Percentiles rank a stretch among this genome's conserved stretches.
Evolutionary conservation across 768 basidiomycete genomes (phyloP).

Genomic region (Tricholomella constricta): DNA sequence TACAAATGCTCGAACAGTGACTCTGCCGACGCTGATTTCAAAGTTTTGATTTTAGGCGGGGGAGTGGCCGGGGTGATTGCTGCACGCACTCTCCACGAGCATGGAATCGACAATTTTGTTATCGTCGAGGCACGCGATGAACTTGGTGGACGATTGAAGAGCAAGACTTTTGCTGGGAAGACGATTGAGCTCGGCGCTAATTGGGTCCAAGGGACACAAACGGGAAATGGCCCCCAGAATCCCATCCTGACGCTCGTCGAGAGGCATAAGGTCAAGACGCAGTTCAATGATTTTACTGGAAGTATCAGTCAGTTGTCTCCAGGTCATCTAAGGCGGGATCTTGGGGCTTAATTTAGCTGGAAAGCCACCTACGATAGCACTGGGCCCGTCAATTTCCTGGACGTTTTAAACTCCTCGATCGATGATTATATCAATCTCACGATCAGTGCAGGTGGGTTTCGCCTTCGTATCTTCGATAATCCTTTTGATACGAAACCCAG

Average conservation of each 20-base stretch:
- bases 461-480: background rate
- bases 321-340: background rate
- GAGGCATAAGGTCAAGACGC: constrained; percentile 53
- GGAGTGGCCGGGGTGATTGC: constrained; percentile 68
- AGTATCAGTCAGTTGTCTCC: constrained; percentile 42
- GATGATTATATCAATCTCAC: constrained; percentile 44
- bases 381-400: constrained; percentile 49
- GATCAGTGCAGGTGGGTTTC: constrained; percentile 43
- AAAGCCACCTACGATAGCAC: constrained; percentile 58
- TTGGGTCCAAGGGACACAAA: constrained; percentile 58
- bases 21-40: constrained; percentile 13
- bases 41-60: constrained; percentile 64
- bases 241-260: constrained; percentile 60
- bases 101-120: constrained; percentile 58
- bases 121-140: constrained; percentile 60
- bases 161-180: constrained; percentile 45
- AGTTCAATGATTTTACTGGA: constrained; percentile 44
- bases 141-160: constrained; percentile 64
- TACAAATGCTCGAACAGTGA: background rate
- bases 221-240: constrained; percentile 51
- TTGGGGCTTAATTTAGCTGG: background rate
- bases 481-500: constrained; percentile 24
- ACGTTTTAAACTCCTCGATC: constrained; percentile 42
- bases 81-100: constrained; percentile 56
- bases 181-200: constrained; percentile 61